These are phyloP conservation scores for Rhinocladiella similis DNA, from an alignment of 2,329 filamentous ascomycete genomes.

Conservation along the genomic window DNA sequence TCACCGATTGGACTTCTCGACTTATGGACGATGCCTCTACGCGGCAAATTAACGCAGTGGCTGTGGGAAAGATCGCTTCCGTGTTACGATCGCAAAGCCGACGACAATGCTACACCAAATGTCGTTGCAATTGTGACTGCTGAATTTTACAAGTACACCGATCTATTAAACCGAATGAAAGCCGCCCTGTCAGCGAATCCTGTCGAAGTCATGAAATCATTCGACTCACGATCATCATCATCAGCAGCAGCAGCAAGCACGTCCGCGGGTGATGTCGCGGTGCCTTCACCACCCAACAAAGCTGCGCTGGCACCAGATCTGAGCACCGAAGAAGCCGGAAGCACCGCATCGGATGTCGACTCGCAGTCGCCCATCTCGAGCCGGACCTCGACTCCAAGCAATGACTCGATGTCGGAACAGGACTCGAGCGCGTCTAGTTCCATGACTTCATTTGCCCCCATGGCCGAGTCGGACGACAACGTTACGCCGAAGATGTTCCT, in stretches of 20 bases:
- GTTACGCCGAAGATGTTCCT: constrained; percentile 70
- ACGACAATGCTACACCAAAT: constrained; percentile 40
- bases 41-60: constrained; percentile 61
- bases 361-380: constrained; percentile 12
- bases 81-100: constrained; percentile 55
- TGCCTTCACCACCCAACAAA: background rate
- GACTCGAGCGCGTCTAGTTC: constrained; percentile 1
- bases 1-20: constrained; percentile 72
- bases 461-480: constrained; percentile 26
- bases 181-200: constrained; percentile 63
- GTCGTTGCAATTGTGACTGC: constrained; percentile 73
- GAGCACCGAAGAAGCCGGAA: background rate
- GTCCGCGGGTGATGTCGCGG: background rate
- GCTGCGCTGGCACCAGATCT: background rate
- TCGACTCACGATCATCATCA: constrained; percentile 9
- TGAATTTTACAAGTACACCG: constrained; percentile 75
- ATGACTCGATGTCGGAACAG: background rate
- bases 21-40: constrained; percentile 75
- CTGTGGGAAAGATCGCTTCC: constrained; percentile 75
- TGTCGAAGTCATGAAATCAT: constrained; percentile 25
- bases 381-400: constrained; percentile 12
- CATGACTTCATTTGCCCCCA: constrained; percentile 10
- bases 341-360: constrained; percentile 1
- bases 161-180: constrained; percentile 70
- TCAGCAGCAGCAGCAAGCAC: background rate